Conservation (phyloP, 1,139 yeast species). For the Yamadazyma taylorii region DNA sequence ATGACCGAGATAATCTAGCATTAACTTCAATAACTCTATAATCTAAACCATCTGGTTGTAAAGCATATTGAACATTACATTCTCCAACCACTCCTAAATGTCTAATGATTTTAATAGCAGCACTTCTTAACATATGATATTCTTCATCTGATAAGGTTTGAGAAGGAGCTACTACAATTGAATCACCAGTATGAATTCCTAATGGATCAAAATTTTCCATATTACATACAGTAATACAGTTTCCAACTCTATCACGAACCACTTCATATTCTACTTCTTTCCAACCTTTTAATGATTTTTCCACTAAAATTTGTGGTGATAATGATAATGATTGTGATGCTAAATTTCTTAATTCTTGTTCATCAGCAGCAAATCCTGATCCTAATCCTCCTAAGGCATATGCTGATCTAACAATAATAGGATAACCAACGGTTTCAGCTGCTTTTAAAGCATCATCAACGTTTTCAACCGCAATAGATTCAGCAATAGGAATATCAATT, state of each 20-base stretch:
- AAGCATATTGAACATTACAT: slow-evolving; percentile 96
- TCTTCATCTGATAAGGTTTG: slow-evolving; percentile 97
- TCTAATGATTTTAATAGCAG: slow-evolving; percentile 95
- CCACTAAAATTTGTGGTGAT: slow-evolving; percentile 94
- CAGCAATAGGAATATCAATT: slow-evolving; percentile 93
- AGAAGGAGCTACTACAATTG: slow-evolving; percentile 98
- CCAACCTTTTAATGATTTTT: slow-evolving; percentile 98
- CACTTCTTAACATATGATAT: slow-evolving; percentile 95
- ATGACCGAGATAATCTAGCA: slow-evolving; percentile 95
- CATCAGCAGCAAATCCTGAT: slow-evolving; percentile 91
- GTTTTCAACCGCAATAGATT: slow-evolving; percentile 90
- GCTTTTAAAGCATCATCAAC: slow-evolving; percentile 91
- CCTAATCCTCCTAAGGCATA: slow-evolving; percentile 98
- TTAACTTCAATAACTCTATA: slow-evolving; percentile 97
- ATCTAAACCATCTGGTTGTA: slow-evolving; percentile 93
- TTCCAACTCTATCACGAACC: slow-evolving; percentile 93
- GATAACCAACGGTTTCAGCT: slow-evolving; percentile 86
- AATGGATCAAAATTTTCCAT: slow-evolving; percentile 99
- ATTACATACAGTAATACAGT: slow-evolving; percentile 98
- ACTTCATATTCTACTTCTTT: slow-evolving; percentile 98
- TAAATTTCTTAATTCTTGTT: slow-evolving; percentile 77
- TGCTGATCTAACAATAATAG: slow-evolving; percentile 96
- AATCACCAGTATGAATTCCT: slow-evolving; percentile 98
- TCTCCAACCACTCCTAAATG: slow-evolving; percentile 99
- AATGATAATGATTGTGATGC: slow-evolving; percentile 86